Evolutionary conservation across 768 basidiomycete genomes (phyloP), one percentile per base, ranked within the genome.

Genomic region (Lactarius psammicola): DNA sequence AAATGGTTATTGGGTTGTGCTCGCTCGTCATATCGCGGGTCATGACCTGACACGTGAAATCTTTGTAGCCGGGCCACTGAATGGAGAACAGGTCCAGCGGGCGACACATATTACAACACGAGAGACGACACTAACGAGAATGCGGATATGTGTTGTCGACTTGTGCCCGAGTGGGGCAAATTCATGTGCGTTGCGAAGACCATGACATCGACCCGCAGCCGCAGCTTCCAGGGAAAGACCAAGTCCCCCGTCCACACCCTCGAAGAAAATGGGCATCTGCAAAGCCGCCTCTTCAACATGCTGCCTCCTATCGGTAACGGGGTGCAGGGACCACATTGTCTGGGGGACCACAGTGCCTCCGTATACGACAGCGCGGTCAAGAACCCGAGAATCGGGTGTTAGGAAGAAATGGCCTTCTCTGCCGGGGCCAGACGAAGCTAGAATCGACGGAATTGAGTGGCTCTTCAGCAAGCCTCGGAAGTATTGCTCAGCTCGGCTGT

Each of bases 31-130:
- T 57, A 18, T 67, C 66, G 1, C 56, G 31, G 2, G 30, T 59
- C 26, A 56, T 51, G 9, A 67, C 33, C 34, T 56, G 62, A 4
- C 66, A 57, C 23, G 6, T 64, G 28, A 44, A 67, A 8, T 55
- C 66, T 2, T 9, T 3, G 20, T 67, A 67, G 9, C 66, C 66
- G 2, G 30, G 61, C 66, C 66, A 67, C 66, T 65, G 4, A 40
- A n/a, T n/a, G n/a, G n/a, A n/a, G n/a, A n/a, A n/a, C n/a, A n/a
- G n/a, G n/a, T n/a, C n/a, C n/a, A n/a, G n/a, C n/a, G n/a, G n/a
- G n/a, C n/a, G n/a, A n/a, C n/a, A n/a, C n/a, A n/a, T n/a, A n/a
- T n/a, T n/a, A 17, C 2, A 13, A 36, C 7, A 10, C 2, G 7
- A 23, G 49, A 10, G 36, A 30, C 23, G 53, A 28, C 54, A 66